Percentiles rank a stretch among this genome's conserved stretches.
Evolutionary conservation across 345 rosid genomes (phyloP).

Genomic region (Eucalyptus cloeziana): DNA sequence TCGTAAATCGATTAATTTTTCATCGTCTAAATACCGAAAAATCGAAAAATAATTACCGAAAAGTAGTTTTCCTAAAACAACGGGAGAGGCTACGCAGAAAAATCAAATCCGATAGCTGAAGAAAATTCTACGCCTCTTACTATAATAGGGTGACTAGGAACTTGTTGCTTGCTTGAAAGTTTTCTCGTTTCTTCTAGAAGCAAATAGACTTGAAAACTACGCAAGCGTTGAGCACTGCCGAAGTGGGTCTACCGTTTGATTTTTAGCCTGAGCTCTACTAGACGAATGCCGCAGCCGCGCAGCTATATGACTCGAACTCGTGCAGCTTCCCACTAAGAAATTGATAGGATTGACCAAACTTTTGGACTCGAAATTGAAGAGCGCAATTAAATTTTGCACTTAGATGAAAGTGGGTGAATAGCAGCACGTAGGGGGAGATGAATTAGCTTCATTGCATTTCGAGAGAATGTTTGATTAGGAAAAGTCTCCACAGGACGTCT

Average conservation of each 20-base stretch:
- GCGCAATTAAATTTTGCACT: neutral
- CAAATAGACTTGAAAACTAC: neutral
- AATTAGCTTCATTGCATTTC: neutral
- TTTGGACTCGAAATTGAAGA: neutral
- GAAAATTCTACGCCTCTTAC: neutral
- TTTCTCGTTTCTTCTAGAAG: neutral
- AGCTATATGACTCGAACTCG: neutral
- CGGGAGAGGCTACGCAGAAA: neutral
- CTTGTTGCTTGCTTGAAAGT: neutral
- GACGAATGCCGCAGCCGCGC: neutral
- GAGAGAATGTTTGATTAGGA: neutral
- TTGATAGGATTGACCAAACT: neutral
- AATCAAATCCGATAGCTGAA: neutral
- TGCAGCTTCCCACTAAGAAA: neutral
- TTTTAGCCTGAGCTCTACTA: neutral
- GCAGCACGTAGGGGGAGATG: neutral
- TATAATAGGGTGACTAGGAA: neutral
- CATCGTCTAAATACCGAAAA: neutral
- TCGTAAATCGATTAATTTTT: neutral
- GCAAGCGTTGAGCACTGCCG: neutral
- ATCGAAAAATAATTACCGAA: accelerated
- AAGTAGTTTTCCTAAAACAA: neutral
- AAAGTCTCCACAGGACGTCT: neutral
- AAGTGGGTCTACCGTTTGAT: neutral
- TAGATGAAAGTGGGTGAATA: neutral